Evolutionary conservation across 1,284 basidiomycete genomes (phyloP), one percentile per base, ranked within the genome.

Genomic region (Golubevia sp.): DNA sequence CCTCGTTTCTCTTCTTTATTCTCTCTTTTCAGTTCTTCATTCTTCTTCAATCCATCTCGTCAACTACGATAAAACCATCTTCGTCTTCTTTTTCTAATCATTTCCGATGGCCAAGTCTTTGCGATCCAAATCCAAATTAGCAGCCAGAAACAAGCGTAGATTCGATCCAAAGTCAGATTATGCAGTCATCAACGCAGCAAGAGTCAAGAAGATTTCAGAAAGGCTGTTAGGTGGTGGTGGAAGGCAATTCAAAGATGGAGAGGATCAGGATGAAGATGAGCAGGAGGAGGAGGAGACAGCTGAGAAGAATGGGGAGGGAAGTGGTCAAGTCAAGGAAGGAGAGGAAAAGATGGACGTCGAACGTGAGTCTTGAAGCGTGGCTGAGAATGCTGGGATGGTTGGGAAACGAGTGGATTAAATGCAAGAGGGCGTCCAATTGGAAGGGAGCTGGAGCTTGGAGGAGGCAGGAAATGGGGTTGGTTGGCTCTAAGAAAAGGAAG

Each of bases 31-130:
- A n/a, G n/a, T n/a, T n/a, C n/a, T n/a, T n/a, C n/a, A n/a, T n/a
- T n/a, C n/a, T n/a, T n/a, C n/a, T n/a, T n/a, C n/a, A n/a, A n/a
- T n/a, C n/a, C n/a, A n/a, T n/a, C n/a, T n/a, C 59, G 8, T 52
- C 67, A 0, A 58, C 56, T 3, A n/a, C 61, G n/a, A 6, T 30
- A 54, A 15, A 23, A 23, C 18, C 25, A 26, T 24, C 53, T 21
- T 25, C 58, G 21, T 21, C 62, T n/a, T n/a, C n/a, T n/a, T n/a
- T n/a, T n/a, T n/a, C n/a, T n/a, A n/a, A n/a, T n/a, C n/a, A n/a
- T n/a, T n/a, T n/a, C n/a, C n/a, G n/a, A 81, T 81, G 79, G 77
- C 79, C 23, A 81, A 81, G 64, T 63, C 64, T 3, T 65, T 81
- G 8, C 68, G 79, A 24, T 68, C 77, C 18, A 63, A 59, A 26